Evolutionary conservation across 305 asterid species (phyloP), one percentile per base, ranked within the genome.

Genomic region (Withania somnifera): DNA sequence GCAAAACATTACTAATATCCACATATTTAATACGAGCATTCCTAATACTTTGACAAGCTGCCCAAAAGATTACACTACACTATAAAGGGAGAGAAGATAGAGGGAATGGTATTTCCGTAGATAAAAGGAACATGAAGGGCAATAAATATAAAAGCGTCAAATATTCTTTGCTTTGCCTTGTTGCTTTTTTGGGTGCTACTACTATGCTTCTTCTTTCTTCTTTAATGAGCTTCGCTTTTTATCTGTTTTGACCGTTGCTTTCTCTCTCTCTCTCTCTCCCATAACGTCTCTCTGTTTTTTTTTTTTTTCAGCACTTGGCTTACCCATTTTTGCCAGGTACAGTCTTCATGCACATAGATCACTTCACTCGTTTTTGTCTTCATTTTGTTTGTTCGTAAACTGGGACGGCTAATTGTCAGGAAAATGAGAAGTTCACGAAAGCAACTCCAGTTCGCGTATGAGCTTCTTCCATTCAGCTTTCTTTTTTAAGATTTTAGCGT

Each of bases 221-320:
- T 76, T 58, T 58, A 54, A 61, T 83, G 67, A 45, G 50, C 67
- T 75, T 83, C 77, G 54, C 84, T 83, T 85, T 61, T 58, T 32
- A 87, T 19, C 54, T 71, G 82, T 90, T 92, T 90, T 89, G 97
- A 94, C 98, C 98, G 98, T 94, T 94, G 97, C 92, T 87, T 90
- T 83, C 89, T 73, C 88, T 67, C 85, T 53, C 84, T 15, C 3
- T 75, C 87, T 79, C 89, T 26, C 84, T 10, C 83, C 9, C 82
- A 30, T 81, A 30, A 82, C 80, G 83, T 54, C 82, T 82, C 84
- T 38, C 76, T 86, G 78, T 13, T 56, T 83, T 83, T 20, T 20
- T 51, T 6, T 20, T 52, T 14, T 76, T 30, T 56, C 67, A 15
- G n/a, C n/a, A n/a, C n/a, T n/a, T n/a, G n/a, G n/a, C 1, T 26